Evolutionary conservation across 2,329 filamentous ascomycete genomes (phyloP).

Genomic region (Dothideomycetes sp.): DNA sequence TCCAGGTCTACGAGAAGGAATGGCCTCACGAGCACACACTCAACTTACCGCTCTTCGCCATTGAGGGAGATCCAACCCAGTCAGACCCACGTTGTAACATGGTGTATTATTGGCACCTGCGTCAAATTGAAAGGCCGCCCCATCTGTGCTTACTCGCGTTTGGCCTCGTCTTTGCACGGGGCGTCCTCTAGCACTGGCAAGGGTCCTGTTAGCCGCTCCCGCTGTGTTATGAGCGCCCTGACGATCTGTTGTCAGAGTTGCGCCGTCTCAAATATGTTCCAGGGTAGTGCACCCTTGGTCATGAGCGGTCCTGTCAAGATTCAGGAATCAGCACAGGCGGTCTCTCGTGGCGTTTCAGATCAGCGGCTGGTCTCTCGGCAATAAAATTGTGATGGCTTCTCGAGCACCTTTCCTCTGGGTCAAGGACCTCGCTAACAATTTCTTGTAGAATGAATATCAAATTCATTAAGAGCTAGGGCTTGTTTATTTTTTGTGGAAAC

Average conservation of each 20-base stretch:
- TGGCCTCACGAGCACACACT: neutral
- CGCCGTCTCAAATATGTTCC: conserved; percentile 10
- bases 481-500: too few species aligned
- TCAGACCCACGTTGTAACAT: conserved; percentile 8
- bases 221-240: conserved; percentile 10
- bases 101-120: conserved; percentile 12
- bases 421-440: neutral
- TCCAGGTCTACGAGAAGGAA: conserved; percentile 1
- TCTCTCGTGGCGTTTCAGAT: conserved; percentile 13
- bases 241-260: conserved; percentile 7
- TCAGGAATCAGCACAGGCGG: conserved; percentile 3
- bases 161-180: conserved; percentile 9
- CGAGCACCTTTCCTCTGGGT: conserved; percentile 1
- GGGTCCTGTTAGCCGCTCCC: conserved; percentile 1
- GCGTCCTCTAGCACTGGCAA: conserved; percentile 6
- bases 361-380: too few species aligned
- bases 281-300: conserved; percentile 4
- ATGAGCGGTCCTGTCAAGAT: conserved; percentile 9
- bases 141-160: conserved; percentile 13
- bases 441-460: conserved; percentile 9
- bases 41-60: conserved; percentile 12
- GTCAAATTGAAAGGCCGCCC: conserved; percentile 7
- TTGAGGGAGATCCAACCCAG: conserved; percentile 3
- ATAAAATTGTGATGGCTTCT: conserved; percentile 11
- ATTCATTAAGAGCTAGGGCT: too few species aligned